Percentiles rank a stretch among this genome's conserved stretches.
Evolutionary conservation across 23 red algal species (phyloP).

Genomic region (Cyanidium caldarium): DNA sequence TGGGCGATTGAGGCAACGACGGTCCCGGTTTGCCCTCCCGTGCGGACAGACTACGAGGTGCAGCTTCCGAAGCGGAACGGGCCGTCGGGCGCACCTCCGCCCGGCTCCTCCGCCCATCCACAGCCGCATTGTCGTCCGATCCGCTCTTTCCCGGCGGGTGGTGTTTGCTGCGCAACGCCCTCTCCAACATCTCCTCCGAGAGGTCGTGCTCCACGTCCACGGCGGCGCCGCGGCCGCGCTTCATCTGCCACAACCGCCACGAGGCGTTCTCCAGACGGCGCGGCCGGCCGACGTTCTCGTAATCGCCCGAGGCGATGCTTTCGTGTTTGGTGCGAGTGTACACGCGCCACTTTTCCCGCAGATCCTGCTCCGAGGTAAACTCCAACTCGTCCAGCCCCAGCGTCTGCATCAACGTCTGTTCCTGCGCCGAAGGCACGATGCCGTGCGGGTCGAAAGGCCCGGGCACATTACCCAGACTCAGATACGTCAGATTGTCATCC

Average conservation of each 20-base stretch:
- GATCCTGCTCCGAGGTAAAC: constrained; percentile 16
- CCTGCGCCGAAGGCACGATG: background rate
- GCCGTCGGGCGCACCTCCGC: too few relatives aligned
- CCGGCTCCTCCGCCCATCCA: too few relatives aligned
- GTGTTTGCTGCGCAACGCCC: constrained; percentile 5
- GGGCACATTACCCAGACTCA: constrained; percentile 61
- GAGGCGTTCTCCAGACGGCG: constrained; percentile 64
- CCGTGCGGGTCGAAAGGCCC: constrained; percentile 82
- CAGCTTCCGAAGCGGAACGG: too few relatives aligned
- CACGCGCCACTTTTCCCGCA: constrained; percentile 70
- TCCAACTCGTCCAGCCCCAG: constrained; percentile 54
- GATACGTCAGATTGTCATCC: constrained; percentile 73
- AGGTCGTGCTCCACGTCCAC: constrained; percentile 44
- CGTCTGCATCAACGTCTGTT: constrained; percentile 28
- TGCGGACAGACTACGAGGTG: background rate
- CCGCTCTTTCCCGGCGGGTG: too few relatives aligned
- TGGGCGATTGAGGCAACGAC: background rate
- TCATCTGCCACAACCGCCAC: constrained; percentile 69
- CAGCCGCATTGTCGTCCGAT: too few relatives aligned
- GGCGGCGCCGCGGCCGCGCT: constrained; percentile 46
- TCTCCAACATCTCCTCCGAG: constrained; percentile 23
- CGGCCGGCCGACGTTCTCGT: constrained; percentile 4
- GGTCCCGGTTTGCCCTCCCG: background rate
- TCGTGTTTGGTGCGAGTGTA: constrained; percentile 56
- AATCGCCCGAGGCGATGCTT: constrained; percentile 6